These are phyloP conservation scores for Auriscalpium microsporum DNA, from an alignment of 768 basidiomycete species.

Conservation along the genomic window DNA sequence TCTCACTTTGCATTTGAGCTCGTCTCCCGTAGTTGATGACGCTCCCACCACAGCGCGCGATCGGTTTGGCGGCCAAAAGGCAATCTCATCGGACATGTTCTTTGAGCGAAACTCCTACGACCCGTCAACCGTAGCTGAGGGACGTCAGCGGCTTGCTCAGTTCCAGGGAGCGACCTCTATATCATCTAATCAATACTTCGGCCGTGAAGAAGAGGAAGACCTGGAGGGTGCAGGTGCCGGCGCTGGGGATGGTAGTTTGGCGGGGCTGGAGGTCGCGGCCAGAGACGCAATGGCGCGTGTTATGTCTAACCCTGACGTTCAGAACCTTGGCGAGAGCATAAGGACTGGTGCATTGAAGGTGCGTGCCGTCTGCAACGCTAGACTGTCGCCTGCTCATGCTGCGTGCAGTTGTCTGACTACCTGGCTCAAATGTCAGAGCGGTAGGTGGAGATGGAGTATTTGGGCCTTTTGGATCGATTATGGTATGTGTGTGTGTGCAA, in stretches of 20 bases:
- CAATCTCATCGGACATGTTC: constrained; percentile 96
- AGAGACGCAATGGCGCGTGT: constrained; percentile 68
- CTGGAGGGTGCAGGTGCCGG: constrained; percentile 36
- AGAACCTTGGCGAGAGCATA: constrained; percentile 74
- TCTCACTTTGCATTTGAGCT: constrained; percentile 2
- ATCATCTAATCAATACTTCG: constrained; percentile 95
- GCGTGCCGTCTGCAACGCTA: constrained; percentile 15
- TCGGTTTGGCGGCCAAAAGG: constrained; percentile 88
- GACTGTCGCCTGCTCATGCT: constrained; percentile 1
- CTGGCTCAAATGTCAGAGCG: constrained; percentile 58
- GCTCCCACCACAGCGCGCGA: constrained; percentile 76
- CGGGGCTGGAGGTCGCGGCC: constrained; percentile 54
- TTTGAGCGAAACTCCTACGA: constrained; percentile 90
- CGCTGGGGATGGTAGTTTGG: constrained; percentile 46
- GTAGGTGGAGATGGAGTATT: constrained; percentile 1
- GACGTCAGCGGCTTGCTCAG: constrained; percentile 67
- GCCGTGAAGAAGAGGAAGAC: constrained; percentile 78
- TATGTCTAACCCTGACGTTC: constrained; percentile 80
- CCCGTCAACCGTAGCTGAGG: constrained; percentile 58
- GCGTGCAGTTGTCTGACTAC: constrained; percentile 34
- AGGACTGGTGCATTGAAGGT: constrained; percentile 79
- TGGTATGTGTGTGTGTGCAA: too few relatives aligned
- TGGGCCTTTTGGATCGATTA: too few relatives aligned
- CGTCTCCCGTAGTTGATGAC: constrained; percentile 36
- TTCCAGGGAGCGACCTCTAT: constrained; percentile 93